Conservation (phyloP, 305 asterid genomes). For the Solanum hybrid region DNA sequence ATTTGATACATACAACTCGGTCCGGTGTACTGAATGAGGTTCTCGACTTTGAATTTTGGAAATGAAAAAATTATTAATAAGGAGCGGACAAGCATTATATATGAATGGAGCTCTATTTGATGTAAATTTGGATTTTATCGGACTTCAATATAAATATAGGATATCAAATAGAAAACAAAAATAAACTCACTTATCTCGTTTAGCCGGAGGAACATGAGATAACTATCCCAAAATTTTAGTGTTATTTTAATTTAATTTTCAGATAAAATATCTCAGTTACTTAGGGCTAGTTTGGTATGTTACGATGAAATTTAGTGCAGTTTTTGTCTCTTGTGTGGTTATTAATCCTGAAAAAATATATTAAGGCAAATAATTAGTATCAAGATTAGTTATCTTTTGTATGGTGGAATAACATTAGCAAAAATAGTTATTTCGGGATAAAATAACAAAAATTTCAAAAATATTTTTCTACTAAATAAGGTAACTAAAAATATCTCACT, state of each 20-base stretch:
- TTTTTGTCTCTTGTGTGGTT: not conserved
- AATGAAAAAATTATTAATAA: too few species aligned
- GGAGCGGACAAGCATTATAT: too few species aligned
- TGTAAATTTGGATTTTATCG: too few species aligned
- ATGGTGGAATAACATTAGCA: not conserved
- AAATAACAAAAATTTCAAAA: not conserved
- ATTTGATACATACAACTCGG: not conserved
- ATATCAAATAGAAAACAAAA: too few species aligned
- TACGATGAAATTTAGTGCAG: not conserved
- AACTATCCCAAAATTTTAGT: not conserved
- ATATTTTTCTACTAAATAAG: not conserved
- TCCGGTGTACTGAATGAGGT: not conserved
- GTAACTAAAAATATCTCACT: not conserved
- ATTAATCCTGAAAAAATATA: not conserved
- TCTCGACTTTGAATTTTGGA: too few species aligned
- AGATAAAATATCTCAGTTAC: not conserved
- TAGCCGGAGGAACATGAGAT: not conserved
- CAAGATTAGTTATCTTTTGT: not conserved
- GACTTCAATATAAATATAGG: too few species aligned
- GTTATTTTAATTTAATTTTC: not conserved
- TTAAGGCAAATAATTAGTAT: not conserved
- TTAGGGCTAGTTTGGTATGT: not conserved
- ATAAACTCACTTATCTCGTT: not conserved
- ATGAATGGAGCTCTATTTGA: too few species aligned
- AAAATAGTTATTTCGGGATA: not conserved